Evolutionary conservation across 306 rosid species (phyloP).

Genomic region (Fragaria iinumae): DNA sequence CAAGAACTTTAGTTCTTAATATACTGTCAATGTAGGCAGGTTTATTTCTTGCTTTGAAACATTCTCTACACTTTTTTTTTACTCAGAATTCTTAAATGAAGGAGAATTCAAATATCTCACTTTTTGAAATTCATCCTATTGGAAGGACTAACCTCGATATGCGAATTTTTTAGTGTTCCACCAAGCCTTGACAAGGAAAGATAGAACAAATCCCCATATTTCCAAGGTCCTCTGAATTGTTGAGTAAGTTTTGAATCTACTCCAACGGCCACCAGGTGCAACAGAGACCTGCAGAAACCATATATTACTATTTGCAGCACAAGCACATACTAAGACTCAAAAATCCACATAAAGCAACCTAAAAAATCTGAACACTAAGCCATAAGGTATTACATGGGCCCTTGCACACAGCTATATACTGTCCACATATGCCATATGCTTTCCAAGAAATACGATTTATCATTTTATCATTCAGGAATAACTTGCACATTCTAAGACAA

Average conservation of each 20-base stretch:
- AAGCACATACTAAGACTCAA: background rate
- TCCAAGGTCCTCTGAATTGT: constrained; percentile 94
- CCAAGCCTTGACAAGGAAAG: constrained; percentile 81
- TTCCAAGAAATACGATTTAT: background rate
- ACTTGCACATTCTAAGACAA: background rate
- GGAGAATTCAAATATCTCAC: background rate
- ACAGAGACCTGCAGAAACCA: constrained; percentile 71
- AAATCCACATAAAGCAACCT: background rate
- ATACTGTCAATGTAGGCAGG: background rate
- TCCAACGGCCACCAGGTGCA: constrained; percentile 98
- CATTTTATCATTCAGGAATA: background rate
- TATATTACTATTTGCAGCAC: background rate
- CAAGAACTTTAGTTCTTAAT: background rate
- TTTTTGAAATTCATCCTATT: background rate
- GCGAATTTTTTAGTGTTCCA: constrained; percentile 68
- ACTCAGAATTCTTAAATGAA: background rate
- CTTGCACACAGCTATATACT: background rate
- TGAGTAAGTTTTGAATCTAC: constrained; percentile 92
- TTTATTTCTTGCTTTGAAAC: background rate
- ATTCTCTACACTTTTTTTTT: background rate
- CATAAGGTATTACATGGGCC: background rate
- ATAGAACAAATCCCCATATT: constrained; percentile 97
- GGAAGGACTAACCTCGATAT: constrained; percentile 58
- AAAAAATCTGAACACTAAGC: background rate
- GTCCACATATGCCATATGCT: background rate